A percentile compares a stretch with the other conserved stretches of the same genome.
These are phyloP conservation scores for Vaccinium myrtillus DNA, from an alignment of 148 eudicot genomes.

Conservation along the genomic window DNA sequence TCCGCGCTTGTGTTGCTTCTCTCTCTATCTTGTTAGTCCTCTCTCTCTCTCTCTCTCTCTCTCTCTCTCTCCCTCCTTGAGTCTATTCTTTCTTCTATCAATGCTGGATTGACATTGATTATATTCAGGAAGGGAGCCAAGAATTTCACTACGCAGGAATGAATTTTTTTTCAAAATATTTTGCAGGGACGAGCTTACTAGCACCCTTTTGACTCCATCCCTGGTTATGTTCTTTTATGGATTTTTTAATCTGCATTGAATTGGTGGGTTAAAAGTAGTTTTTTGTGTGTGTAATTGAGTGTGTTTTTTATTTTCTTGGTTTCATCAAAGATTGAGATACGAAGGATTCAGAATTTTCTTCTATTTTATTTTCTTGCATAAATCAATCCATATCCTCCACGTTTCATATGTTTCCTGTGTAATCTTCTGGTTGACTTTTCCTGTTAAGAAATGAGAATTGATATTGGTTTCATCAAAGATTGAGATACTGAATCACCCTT, in stretches of 20 bases:
- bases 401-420: no score
- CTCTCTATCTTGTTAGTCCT: conserved; percentile 23
- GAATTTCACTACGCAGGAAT: no score
- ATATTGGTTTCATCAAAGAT: no score
- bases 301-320: not conserved
- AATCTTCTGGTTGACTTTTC: not conserved
- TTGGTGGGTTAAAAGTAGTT: not conserved
- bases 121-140: no score
- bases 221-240: not conserved
- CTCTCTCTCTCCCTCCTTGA: not conserved
- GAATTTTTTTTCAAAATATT: no score
- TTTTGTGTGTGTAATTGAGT: not conserved
- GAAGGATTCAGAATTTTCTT: not conserved
- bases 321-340: not conserved
- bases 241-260: not conserved
- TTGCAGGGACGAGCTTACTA: no score
- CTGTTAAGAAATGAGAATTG: no score
- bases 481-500: no score
- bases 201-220: no score
- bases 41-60: conserved; percentile 17
- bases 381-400: no score
- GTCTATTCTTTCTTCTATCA: not conserved
- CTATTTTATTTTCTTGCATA: no score
- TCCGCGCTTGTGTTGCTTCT: conserved; percentile 22
- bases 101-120: not conserved